Conservation (phyloP, 768 basidiomycete species). For the Mycena capillaripes region DNA sequence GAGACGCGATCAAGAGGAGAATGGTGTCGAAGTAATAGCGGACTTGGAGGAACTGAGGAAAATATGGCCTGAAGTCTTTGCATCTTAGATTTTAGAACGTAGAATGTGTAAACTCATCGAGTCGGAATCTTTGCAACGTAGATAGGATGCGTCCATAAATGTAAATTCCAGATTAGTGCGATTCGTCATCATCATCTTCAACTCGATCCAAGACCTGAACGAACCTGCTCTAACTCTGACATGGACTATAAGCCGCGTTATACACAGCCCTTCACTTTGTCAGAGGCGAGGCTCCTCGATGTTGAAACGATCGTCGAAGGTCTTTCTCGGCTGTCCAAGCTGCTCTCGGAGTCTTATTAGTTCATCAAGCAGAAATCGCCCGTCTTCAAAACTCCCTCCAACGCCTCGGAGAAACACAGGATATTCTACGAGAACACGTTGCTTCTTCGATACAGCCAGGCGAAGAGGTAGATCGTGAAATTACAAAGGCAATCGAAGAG, state of each 20-base stretch:
- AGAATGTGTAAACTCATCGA: no score
- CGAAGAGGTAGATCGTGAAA: slow-evolving; percentile 65
- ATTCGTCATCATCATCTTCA: no score
- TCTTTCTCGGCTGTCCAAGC: slow-evolving; percentile 42
- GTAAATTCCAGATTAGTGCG: no score
- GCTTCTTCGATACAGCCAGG: slow-evolving; percentile 46
- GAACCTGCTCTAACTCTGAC: no score
- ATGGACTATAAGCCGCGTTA: slow-evolving; percentile 81
- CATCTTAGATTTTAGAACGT: no score
- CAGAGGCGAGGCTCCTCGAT: slow-evolving; percentile 75
- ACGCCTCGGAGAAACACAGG: slow-evolving; percentile 75
- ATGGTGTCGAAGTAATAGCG: slow-evolving; percentile 66
- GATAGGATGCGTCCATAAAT: no score
- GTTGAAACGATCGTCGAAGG: slow-evolving; percentile 81
- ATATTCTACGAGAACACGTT: slow-evolving; percentile 63
- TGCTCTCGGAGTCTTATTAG: slow-evolving; percentile 13
- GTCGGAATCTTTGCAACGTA: no score
- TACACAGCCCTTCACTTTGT: slow-evolving; percentile 81
- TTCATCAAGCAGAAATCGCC: slow-evolving; percentile 70
- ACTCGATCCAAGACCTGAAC: no score
- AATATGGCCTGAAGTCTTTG: slow-evolving; percentile 86
- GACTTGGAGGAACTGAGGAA: slow-evolving; percentile 75
- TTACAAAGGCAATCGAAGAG: slow-evolving; percentile 74
- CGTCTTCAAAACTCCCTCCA: slow-evolving; percentile 80
- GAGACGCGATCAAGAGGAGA: slow-evolving; percentile 49